Base-by-base conservation (phyloP, 345 rosid genomes). In the Psidium guajava region DNA sequence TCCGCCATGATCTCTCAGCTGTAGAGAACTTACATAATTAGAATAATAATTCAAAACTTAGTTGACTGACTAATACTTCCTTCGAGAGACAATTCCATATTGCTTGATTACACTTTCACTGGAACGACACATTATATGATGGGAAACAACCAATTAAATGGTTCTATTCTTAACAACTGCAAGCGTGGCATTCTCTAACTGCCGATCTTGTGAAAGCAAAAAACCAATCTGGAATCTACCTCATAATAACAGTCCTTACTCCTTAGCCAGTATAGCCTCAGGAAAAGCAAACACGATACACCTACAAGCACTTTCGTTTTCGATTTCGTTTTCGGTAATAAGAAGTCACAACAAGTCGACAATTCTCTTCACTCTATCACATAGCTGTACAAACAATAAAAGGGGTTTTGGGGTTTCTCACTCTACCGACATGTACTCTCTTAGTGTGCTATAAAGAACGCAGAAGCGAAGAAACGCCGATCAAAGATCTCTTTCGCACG, bases 1-100 rank as follows among this genome's bases (percentile, higher is more conserved):
- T 96, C 99, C n/a, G 92, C 95, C 99, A 95, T 95, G 84, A 32
- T 84, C 57, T 25, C 16, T 40, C 51, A 49, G 40, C 74, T 58
- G 80, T 25, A 83, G 28, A 49, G 49, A 56, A 36, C 11, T 20
- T 81, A 14, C 36, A n/a, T 25, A 27, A 50, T 47, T 50, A 53
- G 56, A 50, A 81, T 8, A 81, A 81, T 69, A 40, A 69, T 18
- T 69, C 77, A 18, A 69, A 69, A 69, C 77, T 32, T 11, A 69
- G 6, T 69, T 18, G 77, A 36, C 77, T 18, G 77, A 69, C 24
- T 69, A 69, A 69, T 69, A 69, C 77, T 18, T 69, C 47, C 24
- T 18, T 40, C 47, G 36, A 69, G 77, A 36, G 47, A 69, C 32
- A 69, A 69, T 69, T 36, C 47, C 77, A 69, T 36, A 69, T 8